Base-by-base conservation (phyloP, 2,329 filamentous ascomycete species). In the Stagonosporopsis cucurbitacearum region DNA sequence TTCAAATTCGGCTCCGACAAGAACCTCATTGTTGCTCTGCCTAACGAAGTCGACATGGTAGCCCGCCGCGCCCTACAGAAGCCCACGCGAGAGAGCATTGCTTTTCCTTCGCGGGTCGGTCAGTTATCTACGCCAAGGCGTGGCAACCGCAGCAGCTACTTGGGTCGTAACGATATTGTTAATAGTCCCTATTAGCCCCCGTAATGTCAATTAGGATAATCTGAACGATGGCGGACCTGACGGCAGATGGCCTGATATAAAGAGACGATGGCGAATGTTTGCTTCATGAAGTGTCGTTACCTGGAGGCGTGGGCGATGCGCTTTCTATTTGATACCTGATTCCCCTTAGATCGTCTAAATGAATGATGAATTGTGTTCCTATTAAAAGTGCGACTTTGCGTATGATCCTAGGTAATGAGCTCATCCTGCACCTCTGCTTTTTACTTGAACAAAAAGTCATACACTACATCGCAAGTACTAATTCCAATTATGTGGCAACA, bases 11-110 rank as follows among this genome's bases (percentile, higher is more conserved):
- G 94, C 42, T 93, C 89, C 5, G 95, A 99, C 77, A 96, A 96
- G 85, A 97, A 97, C 69, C 92, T 99, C 68, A 96, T 99, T 69
- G 94, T 99, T 32, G 95, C 95, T 0, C 80, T 99, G 61, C 93
- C 95, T 2, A 96, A 99, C 72, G 93, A 98, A 75, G 95, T 99
- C 65, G 96, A 97, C 77, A 98, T 98, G 93, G 91, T 99, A 12
- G 89, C 88, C 41, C 93, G 94, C 77, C 85, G 89, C 66, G 88
- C 87, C 54, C 84, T 99, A 71, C 91, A 91, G 81, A 88, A 88
- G 70, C 92, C 94, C 1, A 98, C 95, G 0, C 82, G 95, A 33
- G 92, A 99, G 80, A 97, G 92, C 75, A 98, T 99, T 74, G 90
- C 91, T 32, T 87, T 65, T 47, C 78, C 76, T 60, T 79, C 78